Conservation (phyloP, 768 basidiomycete species). For the Amyloporia xantha region DNA sequence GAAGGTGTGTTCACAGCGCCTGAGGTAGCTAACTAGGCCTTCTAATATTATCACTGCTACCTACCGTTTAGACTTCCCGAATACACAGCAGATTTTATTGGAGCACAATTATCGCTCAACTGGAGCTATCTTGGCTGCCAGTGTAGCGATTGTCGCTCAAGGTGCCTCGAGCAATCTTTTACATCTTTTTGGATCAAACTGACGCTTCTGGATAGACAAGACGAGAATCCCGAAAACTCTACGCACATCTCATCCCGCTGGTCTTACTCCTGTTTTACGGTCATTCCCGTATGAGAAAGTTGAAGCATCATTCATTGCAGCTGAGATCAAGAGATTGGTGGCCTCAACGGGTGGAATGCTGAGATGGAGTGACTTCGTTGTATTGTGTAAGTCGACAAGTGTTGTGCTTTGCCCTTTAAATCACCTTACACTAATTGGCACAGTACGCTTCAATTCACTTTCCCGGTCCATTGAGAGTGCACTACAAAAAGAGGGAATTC, state of each 20-base stretch:
- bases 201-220: conserved; percentile 68
- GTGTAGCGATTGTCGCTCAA: conserved; percentile 76
- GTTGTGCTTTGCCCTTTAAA: not conserved
- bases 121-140: conserved; percentile 61
- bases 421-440: not conserved
- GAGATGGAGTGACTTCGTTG: conserved; percentile 69
- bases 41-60: too few relatives aligned
- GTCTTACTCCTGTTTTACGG: conserved; percentile 53
- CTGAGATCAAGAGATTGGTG: conserved; percentile 72
- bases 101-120: conserved; percentile 89
- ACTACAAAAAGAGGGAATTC: conserved; percentile 74
- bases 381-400: conserved; percentile 67
- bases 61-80: conserved; percentile 48
- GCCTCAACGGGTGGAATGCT: conserved; percentile 68
- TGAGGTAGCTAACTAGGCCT: too few relatives aligned
- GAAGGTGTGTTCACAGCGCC: conserved; percentile 42
- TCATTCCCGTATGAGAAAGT: conserved; percentile 45
- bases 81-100: conserved; percentile 61
- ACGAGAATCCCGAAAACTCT: conserved; percentile 70
- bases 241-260: conserved; percentile 58
- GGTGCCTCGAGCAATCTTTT: too few relatives aligned
- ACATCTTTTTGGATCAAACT: not conserved
- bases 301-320: conserved; percentile 68
- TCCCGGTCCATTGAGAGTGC: conserved; percentile 71
- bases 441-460: conserved; percentile 78